Conservation (phyloP, 2,329 filamentous ascomycete genomes). For the Nemania sp. region DNA sequence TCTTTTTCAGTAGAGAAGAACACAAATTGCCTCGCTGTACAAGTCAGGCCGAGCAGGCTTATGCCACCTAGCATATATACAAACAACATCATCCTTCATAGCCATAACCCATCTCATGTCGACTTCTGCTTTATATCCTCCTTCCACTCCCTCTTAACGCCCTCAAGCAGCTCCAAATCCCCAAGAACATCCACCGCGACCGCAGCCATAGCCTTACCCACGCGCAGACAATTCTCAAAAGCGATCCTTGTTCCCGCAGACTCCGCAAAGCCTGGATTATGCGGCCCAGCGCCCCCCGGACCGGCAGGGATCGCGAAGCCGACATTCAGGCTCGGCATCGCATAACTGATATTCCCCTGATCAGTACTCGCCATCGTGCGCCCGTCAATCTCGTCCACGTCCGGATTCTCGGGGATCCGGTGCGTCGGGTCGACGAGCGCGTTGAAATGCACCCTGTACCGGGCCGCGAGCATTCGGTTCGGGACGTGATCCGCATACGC, state of each 20-base stretch:
- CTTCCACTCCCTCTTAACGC: constrained; percentile 47
- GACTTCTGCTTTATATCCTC: constrained; percentile 27
- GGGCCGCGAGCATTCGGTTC: constrained; percentile 51
- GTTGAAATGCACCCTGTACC: constrained; percentile 52
- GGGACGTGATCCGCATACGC: constrained; percentile 60
- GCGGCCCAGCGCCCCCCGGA: constrained; percentile 49
- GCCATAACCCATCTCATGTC: neutral
- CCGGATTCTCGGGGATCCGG: constrained; percentile 42
- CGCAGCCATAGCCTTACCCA: constrained; percentile 52
- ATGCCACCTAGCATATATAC: too few relatives aligned
- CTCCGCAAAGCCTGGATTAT: constrained; percentile 56
- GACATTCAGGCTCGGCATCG: constrained; percentile 57
- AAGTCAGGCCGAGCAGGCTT: too few relatives aligned
- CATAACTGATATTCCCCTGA: constrained; percentile 62
- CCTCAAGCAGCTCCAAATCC: constrained; percentile 45
- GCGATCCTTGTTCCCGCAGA: constrained; percentile 53
- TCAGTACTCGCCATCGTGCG: constrained; percentile 59
- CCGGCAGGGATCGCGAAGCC: constrained; percentile 56
- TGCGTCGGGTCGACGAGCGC: constrained; percentile 41
- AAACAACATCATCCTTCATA: neutral
- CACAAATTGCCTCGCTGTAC: too few relatives aligned
- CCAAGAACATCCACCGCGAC: constrained; percentile 52
- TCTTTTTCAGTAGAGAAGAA: too few relatives aligned
- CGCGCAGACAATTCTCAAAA: constrained; percentile 50
- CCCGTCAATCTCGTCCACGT: constrained; percentile 47